Conservation (phyloP, 331 rosid species). For the Spiraea crenata region DNA sequence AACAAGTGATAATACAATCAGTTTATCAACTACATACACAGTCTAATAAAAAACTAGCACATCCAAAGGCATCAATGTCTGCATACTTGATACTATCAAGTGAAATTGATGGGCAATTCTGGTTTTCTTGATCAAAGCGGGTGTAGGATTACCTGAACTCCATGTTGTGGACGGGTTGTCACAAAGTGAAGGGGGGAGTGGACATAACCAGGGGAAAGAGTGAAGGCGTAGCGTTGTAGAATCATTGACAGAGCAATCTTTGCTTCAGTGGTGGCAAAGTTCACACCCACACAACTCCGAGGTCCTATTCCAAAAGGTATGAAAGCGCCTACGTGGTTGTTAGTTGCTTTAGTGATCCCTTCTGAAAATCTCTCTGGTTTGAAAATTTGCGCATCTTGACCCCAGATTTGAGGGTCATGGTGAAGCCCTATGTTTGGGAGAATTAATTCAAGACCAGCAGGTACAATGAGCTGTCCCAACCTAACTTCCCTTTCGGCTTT, state of each 20-base stretch:
- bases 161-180: slow-evolving; percentile 14
- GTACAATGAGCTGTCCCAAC: slow-evolving; percentile 7
- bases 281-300: slow-evolving; percentile 14
- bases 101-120: background rate
- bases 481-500: slow-evolving; percentile 2
- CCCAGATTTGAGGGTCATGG: slow-evolving; percentile 21
- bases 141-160: slow-evolving; percentile 11
- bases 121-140: background rate
- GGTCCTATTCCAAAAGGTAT: slow-evolving; percentile 18
- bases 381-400: background rate
- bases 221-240: slow-evolving; percentile 12
- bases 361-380: slow-evolving; percentile 19
- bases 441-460: background rate
- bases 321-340: background rate
- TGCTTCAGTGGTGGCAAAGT: slow-evolving; percentile 9
- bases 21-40: background rate
- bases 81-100: background rate
- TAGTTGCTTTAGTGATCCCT: slow-evolving; percentile 17
- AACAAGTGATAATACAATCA: too few relatives aligned
- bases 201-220: slow-evolving; percentile 15
- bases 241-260: slow-evolving; percentile 15
- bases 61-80: background rate
- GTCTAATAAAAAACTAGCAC: too few relatives aligned
- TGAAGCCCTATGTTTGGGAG: slow-evolving; percentile 7
- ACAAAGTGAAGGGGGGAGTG: background rate